Evolutionary conservation across 768 basidiomycete genomes (phyloP), one percentile per base, ranked within the genome.

Genomic region (Lentinula lateritia): DNA sequence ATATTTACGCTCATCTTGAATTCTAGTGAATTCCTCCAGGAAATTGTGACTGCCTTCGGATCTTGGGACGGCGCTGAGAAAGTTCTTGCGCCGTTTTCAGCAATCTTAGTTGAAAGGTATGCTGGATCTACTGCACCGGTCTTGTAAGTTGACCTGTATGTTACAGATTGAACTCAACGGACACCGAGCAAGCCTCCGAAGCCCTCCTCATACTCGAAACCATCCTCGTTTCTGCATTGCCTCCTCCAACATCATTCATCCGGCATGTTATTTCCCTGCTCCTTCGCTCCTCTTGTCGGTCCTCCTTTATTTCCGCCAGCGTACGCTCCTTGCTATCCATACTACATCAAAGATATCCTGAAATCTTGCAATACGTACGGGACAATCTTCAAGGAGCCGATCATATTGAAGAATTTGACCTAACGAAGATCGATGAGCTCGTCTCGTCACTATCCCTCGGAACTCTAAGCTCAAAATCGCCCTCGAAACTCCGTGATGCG

Each of bases 281-380:
- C n/a, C 46, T 52, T 58, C 50, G 45, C 23, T 42, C 28, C 20
- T n/a, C 39, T 43, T 20, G 20, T 16, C 9, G 1, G 4, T 59
- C 68, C 20, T 54, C 65, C 1, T 58, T 66, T 15, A 61, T 35
- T 39, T 54, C 63, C 2, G 36, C 71, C n/a, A 42, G 64, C 12
- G 66, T 74, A 12, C 77, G 75, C 28, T 75, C 71, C 13, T 67
- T 91, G 0, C 75, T 94, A 41, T 76, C 80, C 8, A 74, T 76
- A 28, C 70, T 93, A 10, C 82, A 89, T 57, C 92, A 92, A 65
- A 84, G 89, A 18, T 77, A 90, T 66, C 81, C 87, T 0, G 66
- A 73, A 0, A 64, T 82, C 2, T 74, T 92, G 52, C 77, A 78
- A 35, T 68, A 71, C 5, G 72, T 70, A 9, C 77, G 80, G 6